These are phyloP conservation scores for Penicillium sp. DNA, from an alignment of 2,329 filamentous ascomycete species.

Conservation along the genomic window DNA sequence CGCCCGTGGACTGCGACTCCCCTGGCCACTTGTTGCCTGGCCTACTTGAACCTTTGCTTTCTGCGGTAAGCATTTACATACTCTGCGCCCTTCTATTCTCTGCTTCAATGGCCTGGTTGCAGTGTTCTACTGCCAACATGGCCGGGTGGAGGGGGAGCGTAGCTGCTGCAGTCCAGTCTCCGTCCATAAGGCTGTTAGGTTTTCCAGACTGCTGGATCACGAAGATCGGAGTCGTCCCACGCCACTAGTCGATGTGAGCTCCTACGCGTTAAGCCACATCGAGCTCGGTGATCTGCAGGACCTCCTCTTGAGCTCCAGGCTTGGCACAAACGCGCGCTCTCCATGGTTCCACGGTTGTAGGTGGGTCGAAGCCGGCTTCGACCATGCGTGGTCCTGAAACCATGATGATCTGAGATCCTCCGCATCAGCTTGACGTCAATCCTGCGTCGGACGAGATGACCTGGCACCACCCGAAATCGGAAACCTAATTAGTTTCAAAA, in stretches of 20 bases:
- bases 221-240: conserved; percentile 7
- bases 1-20: no score
- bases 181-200: conserved; percentile 15
- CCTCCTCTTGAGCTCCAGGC: conserved; percentile 8
- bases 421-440: conserved; percentile 23
- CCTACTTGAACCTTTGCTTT: no score
- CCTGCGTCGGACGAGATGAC: conserved; percentile 3
- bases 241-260: conserved; percentile 10
- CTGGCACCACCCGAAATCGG: conserved; percentile 7
- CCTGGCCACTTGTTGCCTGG: no score
- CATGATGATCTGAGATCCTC: conserved; percentile 10
- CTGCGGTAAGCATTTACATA: no score
- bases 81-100: no score
- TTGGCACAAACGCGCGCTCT: conserved; percentile 19
- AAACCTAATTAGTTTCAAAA: neutral
- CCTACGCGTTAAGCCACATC: conserved; percentile 16
- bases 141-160: neutral
- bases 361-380: conserved; percentile 2
- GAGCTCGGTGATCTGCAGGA: conserved; percentile 19
- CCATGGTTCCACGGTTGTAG: conserved; percentile 7
- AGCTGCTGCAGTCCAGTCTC: neutral
- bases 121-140: no score
- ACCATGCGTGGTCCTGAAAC: conserved; percentile 2
- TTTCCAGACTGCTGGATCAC: conserved; percentile 8
- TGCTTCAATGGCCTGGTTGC: no score